These are phyloP conservation scores for Porphyrellus cyaneotinctus DNA, from an alignment of 768 basidiomycete species.

Conservation along the genomic window DNA sequence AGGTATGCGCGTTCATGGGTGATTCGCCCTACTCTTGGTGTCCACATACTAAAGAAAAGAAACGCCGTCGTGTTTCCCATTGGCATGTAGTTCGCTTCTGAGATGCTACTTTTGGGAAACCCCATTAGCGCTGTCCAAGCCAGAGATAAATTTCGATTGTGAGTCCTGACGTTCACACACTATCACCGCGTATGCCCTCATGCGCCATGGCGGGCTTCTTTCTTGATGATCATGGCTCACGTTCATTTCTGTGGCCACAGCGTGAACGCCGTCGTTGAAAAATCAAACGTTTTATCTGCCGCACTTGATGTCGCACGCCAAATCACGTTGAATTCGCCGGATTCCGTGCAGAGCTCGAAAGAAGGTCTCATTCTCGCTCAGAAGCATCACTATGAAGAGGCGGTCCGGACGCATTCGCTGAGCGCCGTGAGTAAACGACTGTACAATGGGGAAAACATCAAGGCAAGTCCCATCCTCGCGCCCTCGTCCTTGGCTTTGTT, in stretches of 20 bases:
- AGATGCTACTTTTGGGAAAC: slow-evolving; percentile 71
- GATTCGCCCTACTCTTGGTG: slow-evolving; percentile 3
- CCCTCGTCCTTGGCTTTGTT: neutral
- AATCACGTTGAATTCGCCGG: slow-evolving; percentile 67
- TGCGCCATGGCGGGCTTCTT: slow-evolving; percentile 4
- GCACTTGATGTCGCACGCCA: slow-evolving; percentile 60
- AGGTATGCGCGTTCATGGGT: slow-evolving; percentile 43
- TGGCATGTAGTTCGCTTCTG: slow-evolving; percentile 57
- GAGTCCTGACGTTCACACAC: slow-evolving; percentile 31
- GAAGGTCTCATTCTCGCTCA: slow-evolving; percentile 57
- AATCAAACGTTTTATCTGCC: slow-evolving; percentile 46
- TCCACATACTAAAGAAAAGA: slow-evolving; percentile 12
- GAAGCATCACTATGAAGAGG: slow-evolving; percentile 48
- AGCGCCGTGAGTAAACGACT: slow-evolving; percentile 48
- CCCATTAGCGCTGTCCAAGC: slow-evolving; percentile 67
- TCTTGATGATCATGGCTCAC: slow-evolving; percentile 14
- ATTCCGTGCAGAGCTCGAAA: slow-evolving; percentile 75
- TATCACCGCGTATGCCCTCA: slow-evolving; percentile 8
- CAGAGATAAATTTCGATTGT: slow-evolving; percentile 71
- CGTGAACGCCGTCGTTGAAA: slow-evolving; percentile 67
- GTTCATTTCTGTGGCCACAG: slow-evolving; percentile 32
- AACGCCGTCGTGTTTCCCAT: slow-evolving; percentile 1
- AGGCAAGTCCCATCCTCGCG: slow-evolving; percentile 38
- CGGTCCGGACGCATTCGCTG: slow-evolving; percentile 43
- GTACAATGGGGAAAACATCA: slow-evolving; percentile 65